Evolutionary conservation across 768 basidiomycete genomes (phyloP), one percentile per base, ranked within the genome.

Genomic region (Amanita inopinata): DNA sequence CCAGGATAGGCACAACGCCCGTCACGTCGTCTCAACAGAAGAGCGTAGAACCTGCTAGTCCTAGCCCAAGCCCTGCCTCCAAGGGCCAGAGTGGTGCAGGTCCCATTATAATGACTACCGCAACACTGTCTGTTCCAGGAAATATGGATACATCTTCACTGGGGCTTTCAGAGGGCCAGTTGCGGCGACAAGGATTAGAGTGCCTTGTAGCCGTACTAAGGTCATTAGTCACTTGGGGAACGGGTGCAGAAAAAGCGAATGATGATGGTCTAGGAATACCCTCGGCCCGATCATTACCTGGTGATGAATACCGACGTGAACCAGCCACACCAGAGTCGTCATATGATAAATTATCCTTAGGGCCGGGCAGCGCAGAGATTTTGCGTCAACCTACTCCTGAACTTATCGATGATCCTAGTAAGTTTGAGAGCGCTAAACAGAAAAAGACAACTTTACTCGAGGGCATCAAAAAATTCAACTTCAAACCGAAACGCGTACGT

Each of bases 381-480:
- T 62, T 76, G 14, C 72, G 83, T 42, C 76, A 80, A 39, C 63
- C 75, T 8, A 90, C 89, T 0, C 87, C 90, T 0, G 89, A 91
- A 45, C 56, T 80, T 28, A 61, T 64, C n/a, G 96, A 98, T 54
- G 94, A 98, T 58, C 94, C 94, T 1, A 81, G 72, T 14, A 75
- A 76, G 54, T 97, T 99, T 49, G 94, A 97, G 66, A 92, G 76
- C 47, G 96, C 92, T 8, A 97, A 96, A 59, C 87, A 91, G 64
- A 84, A 88, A 64, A 99, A 99, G 65, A 97, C 89, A 24, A 93
- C 85, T 0, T 61, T 98, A 20, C 64, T 92, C 28, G 94, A 98
- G 57, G 96, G 96, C 19, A 86, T 98, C 61, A 92, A 85, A 61
- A 91, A 90, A 62, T 99, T 99, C 63, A 97, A 98, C 59, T 91